Percentiles rank a stretch among this genome's conserved stretches.
These are phyloP conservation scores for Rhodotorula sp. DNA, from an alignment of 1,284 basidiomycete genomes.

Conservation along the genomic window DNA sequence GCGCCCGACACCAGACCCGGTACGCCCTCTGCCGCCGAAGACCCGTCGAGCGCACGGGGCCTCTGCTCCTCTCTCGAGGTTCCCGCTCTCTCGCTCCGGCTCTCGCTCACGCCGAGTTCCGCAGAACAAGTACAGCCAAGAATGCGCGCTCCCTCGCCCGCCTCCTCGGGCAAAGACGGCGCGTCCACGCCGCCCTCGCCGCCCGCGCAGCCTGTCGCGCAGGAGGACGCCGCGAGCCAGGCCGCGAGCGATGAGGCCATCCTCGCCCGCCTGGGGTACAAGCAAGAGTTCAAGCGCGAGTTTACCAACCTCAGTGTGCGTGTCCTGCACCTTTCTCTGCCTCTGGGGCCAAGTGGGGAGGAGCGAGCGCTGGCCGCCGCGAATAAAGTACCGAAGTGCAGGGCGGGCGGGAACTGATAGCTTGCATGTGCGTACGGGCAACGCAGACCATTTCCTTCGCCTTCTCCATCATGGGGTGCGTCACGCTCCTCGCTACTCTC, in stretches of 20 bases:
- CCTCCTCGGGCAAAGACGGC: not conserved
- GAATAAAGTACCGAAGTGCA: not conserved
- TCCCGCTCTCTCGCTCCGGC: too few species aligned
- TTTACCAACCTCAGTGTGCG: slow-evolving; percentile 69
- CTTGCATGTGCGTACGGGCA: too few species aligned
- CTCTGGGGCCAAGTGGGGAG: too few species aligned
- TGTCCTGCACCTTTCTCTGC: not conserved
- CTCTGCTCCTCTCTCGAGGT: too few species aligned
- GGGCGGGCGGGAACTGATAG: not conserved
- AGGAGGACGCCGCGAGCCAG: slow-evolving; percentile 1
- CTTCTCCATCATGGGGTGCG: slow-evolving; percentile 56
- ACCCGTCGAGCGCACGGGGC: too few species aligned
- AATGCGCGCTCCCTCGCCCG: not conserved
- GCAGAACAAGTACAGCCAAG: too few species aligned
- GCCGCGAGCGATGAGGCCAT: slow-evolving; percentile 29
- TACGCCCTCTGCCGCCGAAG: too few species aligned
- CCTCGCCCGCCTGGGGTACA: slow-evolving; percentile 32
- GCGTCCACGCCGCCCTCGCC: not conserved
- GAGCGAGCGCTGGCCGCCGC: not conserved
- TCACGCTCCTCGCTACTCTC: not conserved
- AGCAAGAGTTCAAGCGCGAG: slow-evolving; percentile 66
- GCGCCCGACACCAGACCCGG: too few species aligned
- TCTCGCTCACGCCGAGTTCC: too few species aligned
- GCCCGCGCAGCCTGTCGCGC: not conserved
- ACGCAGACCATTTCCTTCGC: slow-evolving; percentile 67